phyloP scores from a whole-genome alignment of 2,329 filamentous ascomycete species.

The Lecanoromycetidae sp. region DNA sequence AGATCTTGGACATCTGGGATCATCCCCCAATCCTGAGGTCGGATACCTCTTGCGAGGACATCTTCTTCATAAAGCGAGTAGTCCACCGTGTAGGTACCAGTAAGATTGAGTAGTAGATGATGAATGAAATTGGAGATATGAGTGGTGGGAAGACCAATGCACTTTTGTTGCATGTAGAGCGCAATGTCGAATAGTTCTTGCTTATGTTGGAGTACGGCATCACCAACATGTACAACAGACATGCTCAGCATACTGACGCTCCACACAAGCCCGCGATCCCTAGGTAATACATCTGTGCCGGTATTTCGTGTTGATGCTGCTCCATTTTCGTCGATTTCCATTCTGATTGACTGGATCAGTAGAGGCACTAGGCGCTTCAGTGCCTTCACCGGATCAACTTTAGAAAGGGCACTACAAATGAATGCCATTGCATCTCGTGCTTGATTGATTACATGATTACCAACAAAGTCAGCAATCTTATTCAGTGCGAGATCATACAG shows the following conservation, averaged over 20 bases:
- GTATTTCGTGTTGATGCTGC: slow-evolving; percentile 90
- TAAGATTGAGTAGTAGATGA: slow-evolving; percentile 86
- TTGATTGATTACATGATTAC: slow-evolving; percentile 91
- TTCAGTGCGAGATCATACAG: slow-evolving; percentile 85
- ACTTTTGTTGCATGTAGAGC: slow-evolving; percentile 91
- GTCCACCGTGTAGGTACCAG: slow-evolving; percentile 86
- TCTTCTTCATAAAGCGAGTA: slow-evolving; percentile 76
- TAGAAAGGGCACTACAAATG: slow-evolving; percentile 92
- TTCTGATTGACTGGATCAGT: slow-evolving; percentile 80
- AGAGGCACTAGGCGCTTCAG: slow-evolving; percentile 83
- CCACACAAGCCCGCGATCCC: slow-evolving; percentile 90
- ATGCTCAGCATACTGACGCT: slow-evolving; percentile 94
- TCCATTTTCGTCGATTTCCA: slow-evolving; percentile 92
- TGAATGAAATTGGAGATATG: slow-evolving; percentile 97
- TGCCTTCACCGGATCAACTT: slow-evolving; percentile 87
- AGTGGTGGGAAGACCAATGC: slow-evolving; percentile 83
- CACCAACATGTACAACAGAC: slow-evolving; percentile 92
- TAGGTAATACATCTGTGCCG: slow-evolving; percentile 81
- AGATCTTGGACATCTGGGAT: slow-evolving; percentile 61
- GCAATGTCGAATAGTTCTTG: slow-evolving; percentile 83
- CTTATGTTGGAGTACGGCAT: slow-evolving; percentile 78
- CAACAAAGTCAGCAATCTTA: slow-evolving; percentile 84
- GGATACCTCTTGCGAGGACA: slow-evolving; percentile 57
- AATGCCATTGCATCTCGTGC: slow-evolving; percentile 97
- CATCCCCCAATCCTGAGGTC: slow-evolving; percentile 73